phyloP scores from a whole-genome alignment of 495 filamentous ascomycete genomes.

The Bombardia bombarda region DNA sequence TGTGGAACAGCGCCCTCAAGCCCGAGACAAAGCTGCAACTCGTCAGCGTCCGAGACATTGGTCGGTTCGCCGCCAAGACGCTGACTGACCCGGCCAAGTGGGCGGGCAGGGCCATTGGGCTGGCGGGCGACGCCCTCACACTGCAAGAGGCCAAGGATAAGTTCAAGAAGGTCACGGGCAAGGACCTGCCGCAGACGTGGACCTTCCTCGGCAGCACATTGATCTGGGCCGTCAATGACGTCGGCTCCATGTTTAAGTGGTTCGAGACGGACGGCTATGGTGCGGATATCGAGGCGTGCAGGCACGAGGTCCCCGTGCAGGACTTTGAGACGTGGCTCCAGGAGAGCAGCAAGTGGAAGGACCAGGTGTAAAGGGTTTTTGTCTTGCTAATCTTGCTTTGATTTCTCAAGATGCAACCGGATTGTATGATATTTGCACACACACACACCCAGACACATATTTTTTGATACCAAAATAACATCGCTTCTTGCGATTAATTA shows the following conservation, averaged over 20 bases:
- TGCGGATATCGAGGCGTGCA: constrained; percentile 48
- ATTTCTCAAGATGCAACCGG: too few species aligned
- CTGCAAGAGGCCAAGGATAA: constrained; percentile 30
- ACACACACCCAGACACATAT: too few species aligned
- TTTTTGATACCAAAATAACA: too few species aligned
- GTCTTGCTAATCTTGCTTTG: too few species aligned
- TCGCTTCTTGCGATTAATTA: too few species aligned
- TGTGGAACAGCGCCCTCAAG: constrained; percentile 33
- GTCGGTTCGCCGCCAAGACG: constrained; percentile 51
- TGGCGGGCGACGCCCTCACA: constrained; percentile 24
- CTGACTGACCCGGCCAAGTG: constrained; percentile 33
- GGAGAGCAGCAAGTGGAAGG: constrained; percentile 39
- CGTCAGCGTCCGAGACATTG: constrained; percentile 54
- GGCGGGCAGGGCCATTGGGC: constrained; percentile 19
- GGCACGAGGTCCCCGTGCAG: constrained; percentile 46
- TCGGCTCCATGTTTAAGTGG: constrained; percentile 56
- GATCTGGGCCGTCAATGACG: constrained; percentile 42
- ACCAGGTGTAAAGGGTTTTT: constrained; percentile 1
- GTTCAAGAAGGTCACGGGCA: constrained; percentile 44
- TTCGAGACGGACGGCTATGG: constrained; percentile 55
- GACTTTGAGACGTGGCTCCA: constrained; percentile 53
- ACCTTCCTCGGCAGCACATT: constrained; percentile 27
- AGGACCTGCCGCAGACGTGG: constrained; percentile 43
- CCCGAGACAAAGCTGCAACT: constrained; percentile 47
- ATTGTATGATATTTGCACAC: too few species aligned